Base-by-base conservation (phyloP, 345 rosid genomes). In the Arabidopsis arenosa region DNA sequence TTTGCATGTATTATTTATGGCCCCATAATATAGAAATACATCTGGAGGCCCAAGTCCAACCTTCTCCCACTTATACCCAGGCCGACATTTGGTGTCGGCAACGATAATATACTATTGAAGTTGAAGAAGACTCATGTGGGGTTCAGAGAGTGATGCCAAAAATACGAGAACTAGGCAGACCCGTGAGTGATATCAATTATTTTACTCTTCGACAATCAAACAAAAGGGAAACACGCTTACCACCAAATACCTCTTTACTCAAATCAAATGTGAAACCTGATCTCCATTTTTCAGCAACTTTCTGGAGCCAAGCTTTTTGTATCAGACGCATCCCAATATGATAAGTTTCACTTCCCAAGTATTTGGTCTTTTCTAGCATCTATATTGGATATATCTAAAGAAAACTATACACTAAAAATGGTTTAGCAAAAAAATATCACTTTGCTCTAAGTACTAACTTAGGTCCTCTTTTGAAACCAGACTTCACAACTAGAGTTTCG, bases 331-430 rank as follows among this genome's bases (percentile, higher is more conserved):
- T 53, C 33, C 57, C 57, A 10, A 53, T 53, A 53, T 11, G 57
- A 23, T 53, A 23, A 53, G 57, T 53, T 53, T 53, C 30, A 23
- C 57, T 18, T 52, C 57, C 57, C 57, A 53, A 53, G 33, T 53
- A 23, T 7, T 53, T 15, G 21, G 9, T n/a, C 8, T 6, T 47
- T n/a, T 47, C 6, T 47, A 47, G 23, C 18, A 47, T 47, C 21
- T n/a, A 47, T 15, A n/a, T 7, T 52, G 57, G 57, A 53, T 53
- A 23, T 53, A 23, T 53, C 57, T 53, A 23, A 53, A 53, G 57
- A 53, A 23, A 53, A 7, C 14, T 51, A 5, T 5, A 18, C 30
- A 51, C 55, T 21, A 9, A 21, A 5, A 44, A 3, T 39, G 13
- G 3, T 39, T 39, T 39, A 39, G 12, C 43, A 39, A 39, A 39